phyloP scores from a whole-genome alignment of 2,329 filamentous ascomycete species.

The Alternaria ventricosa region DNA sequence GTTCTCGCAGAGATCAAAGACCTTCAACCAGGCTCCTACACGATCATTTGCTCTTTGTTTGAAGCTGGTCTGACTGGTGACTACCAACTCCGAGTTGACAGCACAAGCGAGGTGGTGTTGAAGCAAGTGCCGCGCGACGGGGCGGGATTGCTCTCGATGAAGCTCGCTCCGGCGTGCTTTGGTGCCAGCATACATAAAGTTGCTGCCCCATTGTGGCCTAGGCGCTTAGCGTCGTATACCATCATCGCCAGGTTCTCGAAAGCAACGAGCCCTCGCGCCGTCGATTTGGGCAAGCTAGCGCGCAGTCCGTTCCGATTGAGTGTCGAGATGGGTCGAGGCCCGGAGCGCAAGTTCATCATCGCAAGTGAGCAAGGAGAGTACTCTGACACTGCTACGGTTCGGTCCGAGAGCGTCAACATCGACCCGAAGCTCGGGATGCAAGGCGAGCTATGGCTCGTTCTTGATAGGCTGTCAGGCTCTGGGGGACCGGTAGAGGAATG shows the following conservation, averaged over 20 bases:
- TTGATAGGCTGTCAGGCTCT: constrained; percentile 76
- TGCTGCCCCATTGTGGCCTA: constrained; percentile 58
- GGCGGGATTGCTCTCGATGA: constrained; percentile 73
- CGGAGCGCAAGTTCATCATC: constrained; percentile 69
- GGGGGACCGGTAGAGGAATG: constrained; percentile 55
- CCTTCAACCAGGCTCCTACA: constrained; percentile 78
- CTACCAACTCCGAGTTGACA: constrained; percentile 78
- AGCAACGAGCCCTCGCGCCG: constrained; percentile 35
- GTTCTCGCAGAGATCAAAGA: constrained; percentile 68
- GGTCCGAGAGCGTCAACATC: constrained; percentile 77
- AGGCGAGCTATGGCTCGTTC: constrained; percentile 76
- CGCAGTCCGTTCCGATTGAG: constrained; percentile 69
- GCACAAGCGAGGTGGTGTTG: constrained; percentile 63
- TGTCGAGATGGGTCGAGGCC: constrained; percentile 74
- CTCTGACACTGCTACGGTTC: constrained; percentile 69
- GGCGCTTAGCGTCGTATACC: constrained; percentile 67
- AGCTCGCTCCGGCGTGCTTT: constrained; percentile 63
- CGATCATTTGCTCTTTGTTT: constrained; percentile 88
- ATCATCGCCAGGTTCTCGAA: constrained; percentile 59
- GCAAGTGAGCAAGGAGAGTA: constrained; percentile 77
- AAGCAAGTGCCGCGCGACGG: constrained; percentile 72
- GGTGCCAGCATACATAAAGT: constrained; percentile 59
- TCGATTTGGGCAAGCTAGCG: constrained; percentile 35
- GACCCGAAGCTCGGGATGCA: constrained; percentile 64
- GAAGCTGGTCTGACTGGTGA: constrained; percentile 76